Evolutionary conservation across 2,329 filamentous ascomycete species (phyloP), one percentile per base, ranked within the genome.

Genomic region (Fusarium sp.): DNA sequence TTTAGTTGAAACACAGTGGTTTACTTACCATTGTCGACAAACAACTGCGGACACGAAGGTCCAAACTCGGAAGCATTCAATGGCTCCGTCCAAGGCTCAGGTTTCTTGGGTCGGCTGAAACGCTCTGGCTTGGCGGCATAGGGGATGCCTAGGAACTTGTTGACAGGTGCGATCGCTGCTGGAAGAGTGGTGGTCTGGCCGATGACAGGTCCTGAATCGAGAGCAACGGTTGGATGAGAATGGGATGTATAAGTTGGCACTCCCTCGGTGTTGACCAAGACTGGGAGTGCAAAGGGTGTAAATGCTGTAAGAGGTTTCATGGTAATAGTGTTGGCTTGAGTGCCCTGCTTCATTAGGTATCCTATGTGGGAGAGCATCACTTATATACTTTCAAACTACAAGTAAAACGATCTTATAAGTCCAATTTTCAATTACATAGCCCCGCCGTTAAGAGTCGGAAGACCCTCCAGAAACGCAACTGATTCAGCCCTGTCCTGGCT

Each of bases 121-220:
- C 72, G 64, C 10, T 70, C 38, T 0, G 73, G 69, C 6, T 56
- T 60, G 0, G 62, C 63, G 0, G 72, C 68, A 29, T 72, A 75
- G 0, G 71, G 72, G 20, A 76, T 69, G 4, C 69, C 70, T 0
- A 76, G 55, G 25, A 71, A 74, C 53, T 70, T 71, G 33, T 71
- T 68, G 2, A 74, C 67, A 1, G 67, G 66, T 0, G 60, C 59
- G 14, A 64, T 36, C 4, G 61, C 65, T 8, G 57, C 42, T 2
- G 72, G 73, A 1, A 76, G 64, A 25, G 20, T 54, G 2, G 67
- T 70, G 4, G 61, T 20, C 16, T 58, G 31, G 1, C 72, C 73
- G 16, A 70, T 16, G 4, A 75, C 38, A 5, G 54, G 65, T 0
- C 74, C 72, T 1, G 69, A 68, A 16, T 70, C 60, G 3, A 75